phyloP scores from a whole-genome alignment of 2,329 filamentous ascomycete species.

The Sclerotinia borealis region DNA sequence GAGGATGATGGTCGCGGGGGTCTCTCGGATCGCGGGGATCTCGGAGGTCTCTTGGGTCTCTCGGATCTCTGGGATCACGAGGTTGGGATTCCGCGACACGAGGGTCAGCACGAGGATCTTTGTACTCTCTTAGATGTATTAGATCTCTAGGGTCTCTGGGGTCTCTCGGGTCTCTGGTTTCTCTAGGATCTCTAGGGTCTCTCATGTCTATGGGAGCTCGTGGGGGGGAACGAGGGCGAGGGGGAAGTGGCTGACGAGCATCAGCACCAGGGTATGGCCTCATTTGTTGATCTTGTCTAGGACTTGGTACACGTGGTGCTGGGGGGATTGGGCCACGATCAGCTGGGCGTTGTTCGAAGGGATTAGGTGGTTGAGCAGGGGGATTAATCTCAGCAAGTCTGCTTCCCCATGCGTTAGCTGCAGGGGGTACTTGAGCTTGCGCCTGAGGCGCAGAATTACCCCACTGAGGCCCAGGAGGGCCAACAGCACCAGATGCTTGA shows the following conservation, averaged over 20 bases:
- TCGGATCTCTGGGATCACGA: constrained; percentile 23
- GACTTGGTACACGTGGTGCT: constrained; percentile 60
- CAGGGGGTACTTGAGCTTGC: constrained; percentile 42
- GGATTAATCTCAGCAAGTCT: constrained; percentile 75
- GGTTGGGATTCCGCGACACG: constrained; percentile 26
- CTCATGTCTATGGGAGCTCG: neutral
- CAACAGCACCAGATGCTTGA: constrained; percentile 73
- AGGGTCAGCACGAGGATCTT: neutral
- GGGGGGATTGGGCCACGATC: constrained; percentile 63
- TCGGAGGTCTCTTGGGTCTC: neutral
- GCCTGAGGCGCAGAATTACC: constrained; percentile 67
- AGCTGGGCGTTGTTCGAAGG: constrained; percentile 72
- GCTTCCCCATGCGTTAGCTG: constrained; percentile 49
- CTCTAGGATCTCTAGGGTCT: neutral
- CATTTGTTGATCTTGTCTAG: constrained; percentile 65
- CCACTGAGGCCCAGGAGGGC: constrained; percentile 85
- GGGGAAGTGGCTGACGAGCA: constrained; percentile 46
- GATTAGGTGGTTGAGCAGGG: constrained; percentile 69
- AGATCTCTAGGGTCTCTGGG: constrained; percentile 34
- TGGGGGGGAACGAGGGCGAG: constrained; percentile 50
- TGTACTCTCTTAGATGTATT: neutral
- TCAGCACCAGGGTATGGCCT: constrained; percentile 61
- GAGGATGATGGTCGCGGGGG: constrained; percentile 23
- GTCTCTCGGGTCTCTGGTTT: constrained; percentile 1
- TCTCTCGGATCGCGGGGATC: neutral